Evolutionary conservation across 1,284 basidiomycete species (phyloP), one percentile per base, ranked within the genome.

Genomic region (Cryptococcus depauperatus): DNA sequence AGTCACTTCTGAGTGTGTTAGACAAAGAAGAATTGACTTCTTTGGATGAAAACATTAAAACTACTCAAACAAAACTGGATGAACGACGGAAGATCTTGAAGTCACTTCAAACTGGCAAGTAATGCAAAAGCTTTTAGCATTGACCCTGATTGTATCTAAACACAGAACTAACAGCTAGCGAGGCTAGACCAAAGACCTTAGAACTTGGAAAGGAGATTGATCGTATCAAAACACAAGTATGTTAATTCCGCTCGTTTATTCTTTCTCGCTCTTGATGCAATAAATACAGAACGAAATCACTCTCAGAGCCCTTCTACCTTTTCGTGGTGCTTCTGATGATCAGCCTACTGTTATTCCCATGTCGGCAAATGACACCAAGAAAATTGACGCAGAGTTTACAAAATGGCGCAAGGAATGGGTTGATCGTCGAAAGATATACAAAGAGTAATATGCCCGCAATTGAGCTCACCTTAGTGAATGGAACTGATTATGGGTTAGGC

Each of bases 161-260:
- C 51, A 10, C 50, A 88, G 87, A 85, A 47, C 73, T 89, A 2
- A 64, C 73, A 9, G 80, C 76, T 59, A 65, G 82, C 34, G 82
- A 77, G 58, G 70, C 68, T 18, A 75, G 76, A 7, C 84, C 84
- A 1, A 85, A 83, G 25, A 82, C 88, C 50, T 68, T 65, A 3
- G 81, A 85, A 46, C 73, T 91, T 2, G 46, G 43, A 3, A 45
- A 38, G 6, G 59, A 55, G 30, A 68, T 73, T 38, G 43, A 52
- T n/a, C 46, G 48, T 2, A 39, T 68, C 27, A 44, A 63, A 29
- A 46, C 50, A n/a, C 10, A 58, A 69, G 49, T 70, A 71, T 30
- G 50, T 58, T 41, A 34, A 18, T 6, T 27, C 29, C 18, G 38
- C 18, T 16, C 30, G 2, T 9, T 22, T 7, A 21, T 10, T 13